A percentile compares a stretch with the other conserved stretches of the same genome.
These are phyloP conservation scores for Phaeosphaeriaceae sp. DNA, from an alignment of 2,329 filamentous ascomycete genomes.

Conservation along the genomic window DNA sequence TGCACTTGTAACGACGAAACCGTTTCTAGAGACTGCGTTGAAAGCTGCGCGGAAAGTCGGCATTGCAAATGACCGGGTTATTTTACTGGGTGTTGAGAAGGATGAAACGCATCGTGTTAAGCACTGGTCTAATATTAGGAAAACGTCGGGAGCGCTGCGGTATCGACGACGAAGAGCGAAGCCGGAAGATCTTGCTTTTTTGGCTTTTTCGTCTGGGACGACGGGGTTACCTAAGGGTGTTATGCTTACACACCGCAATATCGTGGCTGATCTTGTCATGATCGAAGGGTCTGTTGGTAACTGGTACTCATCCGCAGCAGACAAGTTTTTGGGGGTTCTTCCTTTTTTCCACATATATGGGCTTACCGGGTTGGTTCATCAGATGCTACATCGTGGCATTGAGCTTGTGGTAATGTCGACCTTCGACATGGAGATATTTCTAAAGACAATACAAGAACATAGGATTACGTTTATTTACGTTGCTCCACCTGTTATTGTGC, in stretches of 20 bases:
- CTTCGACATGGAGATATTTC: conserved; percentile 82
- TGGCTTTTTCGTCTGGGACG: conserved; percentile 63
- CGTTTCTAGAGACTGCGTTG: conserved; percentile 67
- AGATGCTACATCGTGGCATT: conserved; percentile 69
- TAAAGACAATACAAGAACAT: conserved; percentile 74
- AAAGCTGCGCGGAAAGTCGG: conserved; percentile 72
- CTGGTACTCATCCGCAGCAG: conserved; percentile 68
- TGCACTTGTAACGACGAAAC: conserved; percentile 74
- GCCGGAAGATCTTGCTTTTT: conserved; percentile 76
- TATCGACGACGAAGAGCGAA: conserved; percentile 66
- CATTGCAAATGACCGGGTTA: conserved; percentile 71
- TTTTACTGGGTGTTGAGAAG: conserved; percentile 73
- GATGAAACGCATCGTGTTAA: conserved; percentile 65
- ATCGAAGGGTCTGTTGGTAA: conserved; percentile 83
- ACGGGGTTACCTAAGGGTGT: conserved; percentile 55
- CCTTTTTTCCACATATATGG: conserved; percentile 93
- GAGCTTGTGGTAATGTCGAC: conserved; percentile 73
- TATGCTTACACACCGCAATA: conserved; percentile 53
- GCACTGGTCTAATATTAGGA: conserved; percentile 74
- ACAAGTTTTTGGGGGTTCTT: conserved; percentile 77
- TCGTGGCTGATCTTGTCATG: conserved; percentile 74
- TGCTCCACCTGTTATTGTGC: conserved; percentile 81
- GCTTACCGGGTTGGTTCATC: conserved; percentile 75
- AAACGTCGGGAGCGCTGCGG: conserved; percentile 64
- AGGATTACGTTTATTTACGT: conserved; percentile 78